Evolutionary conservation across 768 basidiomycete genomes (phyloP), one percentile per base, ranked within the genome.

Genomic region (Podaxis sp.): DNA sequence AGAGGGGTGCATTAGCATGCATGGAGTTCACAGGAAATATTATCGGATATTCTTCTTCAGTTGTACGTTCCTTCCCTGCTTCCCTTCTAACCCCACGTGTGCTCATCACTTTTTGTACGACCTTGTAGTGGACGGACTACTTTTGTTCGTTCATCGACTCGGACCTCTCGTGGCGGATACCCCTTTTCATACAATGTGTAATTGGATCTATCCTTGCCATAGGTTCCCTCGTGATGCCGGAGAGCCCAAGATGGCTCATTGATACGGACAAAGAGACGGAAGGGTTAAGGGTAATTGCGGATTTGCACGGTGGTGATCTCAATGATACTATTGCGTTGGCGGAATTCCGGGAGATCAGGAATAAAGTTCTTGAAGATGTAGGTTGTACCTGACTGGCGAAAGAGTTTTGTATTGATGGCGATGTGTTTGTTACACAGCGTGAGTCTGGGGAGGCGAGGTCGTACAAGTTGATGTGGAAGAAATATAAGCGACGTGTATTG

Each of bases 11-110:
- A 46, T 79, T 97, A 46, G 96, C 95, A 2, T 95, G 93, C 69
- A 94, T 97, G 84, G 95, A 97, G 70, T 97, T 97, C 72, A 96
- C 95, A 2, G 89, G 90, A 65, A 96, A 96, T 71, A 88, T 97
- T 68, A 77, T 93, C 51, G 96, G 96, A 56, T 98, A 98, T 72
- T 89, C 93, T 10, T 84, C 85, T 54, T 95, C 91, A 17, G 93
- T 96, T 66, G 93, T 95, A 78, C 65, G 91, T 79, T 33, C 24
- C 46, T 33, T 58, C 12, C 57, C n/a, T 44, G 20, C 41, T 12
- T 26, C 22, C 28, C 50, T 22, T 22, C 59, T 13, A 20, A 17
- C 44, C 15, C 44, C 4, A 46, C n/a, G 15, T 8, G 13, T 64
- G 40, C 60, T 62, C 4, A 69, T 28, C 53, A 22, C 28, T 7